Evolutionary conservation across 2,329 filamentous ascomycete genomes (phyloP).

Genomic region (Hortaea werneckii): DNA sequence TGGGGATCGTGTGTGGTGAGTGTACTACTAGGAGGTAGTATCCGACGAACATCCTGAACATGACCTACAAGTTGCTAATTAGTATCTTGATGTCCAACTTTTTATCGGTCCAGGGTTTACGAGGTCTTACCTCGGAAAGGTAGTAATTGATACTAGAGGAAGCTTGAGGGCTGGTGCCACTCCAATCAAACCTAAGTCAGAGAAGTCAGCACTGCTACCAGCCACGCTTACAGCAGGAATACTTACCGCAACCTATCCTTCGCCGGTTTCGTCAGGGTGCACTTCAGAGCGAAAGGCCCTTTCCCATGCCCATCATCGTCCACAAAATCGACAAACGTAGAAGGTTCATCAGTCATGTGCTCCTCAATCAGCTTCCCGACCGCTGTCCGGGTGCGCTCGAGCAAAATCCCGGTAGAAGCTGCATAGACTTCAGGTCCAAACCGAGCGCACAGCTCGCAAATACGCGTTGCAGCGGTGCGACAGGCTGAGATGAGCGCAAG

Average conservation of each 20-base stretch:
- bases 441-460: constrained; percentile 16
- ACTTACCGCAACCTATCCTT: constrained; percentile 12
- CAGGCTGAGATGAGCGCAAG: constrained; percentile 18
- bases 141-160: constrained; percentile 20
- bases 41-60: constrained; percentile 9
- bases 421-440: constrained; percentile 18
- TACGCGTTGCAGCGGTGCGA: constrained; percentile 16
- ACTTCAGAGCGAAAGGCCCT: constrained; percentile 18
- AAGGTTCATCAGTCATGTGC: constrained; percentile 17
- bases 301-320: constrained; percentile 18
- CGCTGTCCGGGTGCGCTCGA: constrained; percentile 13
- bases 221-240: not conserved
- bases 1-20: constrained; percentile 16
- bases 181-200: constrained; percentile 12
- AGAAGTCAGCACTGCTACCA: too few species aligned
- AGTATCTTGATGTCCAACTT: constrained; percentile 6
- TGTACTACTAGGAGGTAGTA: constrained; percentile 17
- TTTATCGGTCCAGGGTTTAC: too few species aligned
- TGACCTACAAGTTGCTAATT: not conserved
- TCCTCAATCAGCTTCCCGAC: constrained; percentile 17
- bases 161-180: constrained; percentile 16
- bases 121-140: constrained; percentile 7
- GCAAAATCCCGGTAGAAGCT: constrained; percentile 15
- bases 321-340: constrained; percentile 17
- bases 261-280: constrained; percentile 16